Percentiles rank a stretch among this genome's conserved stretches.
phyloP scores from a whole-genome alignment of 345 rosid genomes.

The Crucihimalaya himalaica region DNA sequence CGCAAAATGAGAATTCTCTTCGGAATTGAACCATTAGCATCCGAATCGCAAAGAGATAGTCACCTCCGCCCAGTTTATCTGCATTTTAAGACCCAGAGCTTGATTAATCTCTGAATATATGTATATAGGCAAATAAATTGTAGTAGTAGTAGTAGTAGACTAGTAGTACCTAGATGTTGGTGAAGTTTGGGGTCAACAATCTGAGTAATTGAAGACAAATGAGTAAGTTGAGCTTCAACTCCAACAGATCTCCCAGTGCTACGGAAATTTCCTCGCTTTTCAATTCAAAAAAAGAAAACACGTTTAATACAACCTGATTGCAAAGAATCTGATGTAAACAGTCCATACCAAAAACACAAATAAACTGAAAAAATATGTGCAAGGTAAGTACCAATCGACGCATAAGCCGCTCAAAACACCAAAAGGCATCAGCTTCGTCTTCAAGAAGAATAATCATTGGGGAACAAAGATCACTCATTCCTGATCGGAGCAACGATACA shows the following conservation, averaged over 20 bases:
- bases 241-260: slow-evolving; percentile 91
- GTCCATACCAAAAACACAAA: neutral
- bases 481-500: slow-evolving; percentile 43
- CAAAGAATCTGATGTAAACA: neutral
- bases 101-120: neutral
- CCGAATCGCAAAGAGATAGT: slow-evolving; percentile 92
- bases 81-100: slow-evolving; percentile 22
- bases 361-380: neutral
- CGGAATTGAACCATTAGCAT: slow-evolving; percentile 99
- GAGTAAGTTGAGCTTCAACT: slow-evolving; percentile 87
- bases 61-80: slow-evolving; percentile 96
- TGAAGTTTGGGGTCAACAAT: slow-evolving; percentile 95
- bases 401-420: slow-evolving; percentile 99
- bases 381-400: slow-evolving; percentile 76
- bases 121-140: neutral
- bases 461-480: slow-evolving; percentile 99
- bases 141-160: slow-evolving; percentile 33
- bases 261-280: slow-evolving; percentile 90
- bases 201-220: slow-evolving; percentile 86
- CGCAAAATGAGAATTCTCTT: slow-evolving; percentile 94
- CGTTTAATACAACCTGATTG: neutral
- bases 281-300: slow-evolving; percentile 12
- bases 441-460: slow-evolving; percentile 96
- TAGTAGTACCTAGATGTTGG: slow-evolving; percentile 79
- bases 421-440: slow-evolving; percentile 93